These are phyloP conservation scores for Corylus americana DNA, from an alignment of 306 rosid genomes.

Conservation along the genomic window DNA sequence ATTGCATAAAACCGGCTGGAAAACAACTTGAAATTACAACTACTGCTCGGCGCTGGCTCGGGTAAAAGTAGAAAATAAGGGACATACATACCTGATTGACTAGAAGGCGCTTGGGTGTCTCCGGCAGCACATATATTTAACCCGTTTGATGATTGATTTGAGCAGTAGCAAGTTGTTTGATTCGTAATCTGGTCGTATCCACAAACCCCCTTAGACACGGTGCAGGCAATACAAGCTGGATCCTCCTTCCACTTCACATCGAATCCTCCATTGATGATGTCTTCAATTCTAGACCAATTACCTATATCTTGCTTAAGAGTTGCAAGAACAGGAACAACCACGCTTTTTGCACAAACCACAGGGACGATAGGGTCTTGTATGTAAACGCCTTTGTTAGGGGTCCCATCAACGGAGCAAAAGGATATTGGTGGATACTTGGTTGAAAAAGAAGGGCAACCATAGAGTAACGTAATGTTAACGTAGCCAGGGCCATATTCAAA, in stretches of 20 bases:
- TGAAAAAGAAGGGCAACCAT: constrained; percentile 29
- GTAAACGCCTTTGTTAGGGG: neutral
- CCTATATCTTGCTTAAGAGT: rapidly evolving
- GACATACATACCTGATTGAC: neutral
- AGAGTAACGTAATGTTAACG: constrained; percentile 30
- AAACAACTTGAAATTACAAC: too few species aligned
- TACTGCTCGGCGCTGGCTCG: neutral
- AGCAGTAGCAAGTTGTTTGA: constrained; percentile 38
- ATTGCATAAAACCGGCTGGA: too few species aligned
- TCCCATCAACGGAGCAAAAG: neutral
- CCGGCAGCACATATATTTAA: neutral
- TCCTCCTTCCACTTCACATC: constrained; percentile 36
- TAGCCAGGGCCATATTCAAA: constrained; percentile 22
- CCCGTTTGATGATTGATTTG: neutral
- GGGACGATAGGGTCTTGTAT: neutral
- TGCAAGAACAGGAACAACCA: constrained; percentile 28
- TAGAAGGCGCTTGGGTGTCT: neutral
- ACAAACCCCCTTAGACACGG: constrained; percentile 27
- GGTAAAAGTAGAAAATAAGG: neutral
- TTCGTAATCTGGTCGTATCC: constrained; percentile 27
- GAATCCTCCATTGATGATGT: constrained; percentile 28
- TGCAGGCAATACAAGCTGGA: constrained; percentile 36
- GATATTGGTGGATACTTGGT: rapidly evolving
- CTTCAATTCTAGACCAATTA: neutral
- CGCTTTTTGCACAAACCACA: constrained; percentile 5